Conservation (phyloP, 192 early-diverging fungal genomes). For the Mortierella hygrophila region DNA sequence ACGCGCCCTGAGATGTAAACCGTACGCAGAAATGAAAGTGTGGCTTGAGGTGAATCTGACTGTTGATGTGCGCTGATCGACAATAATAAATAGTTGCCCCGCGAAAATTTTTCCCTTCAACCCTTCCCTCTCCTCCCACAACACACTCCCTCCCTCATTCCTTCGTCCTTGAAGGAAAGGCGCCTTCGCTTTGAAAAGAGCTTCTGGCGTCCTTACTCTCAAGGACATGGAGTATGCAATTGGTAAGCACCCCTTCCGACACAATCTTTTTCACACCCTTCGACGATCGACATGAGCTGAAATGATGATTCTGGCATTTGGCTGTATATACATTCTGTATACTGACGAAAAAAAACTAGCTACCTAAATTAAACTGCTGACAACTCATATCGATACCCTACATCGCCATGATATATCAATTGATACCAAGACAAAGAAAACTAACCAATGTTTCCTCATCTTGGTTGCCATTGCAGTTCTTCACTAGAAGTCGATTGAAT, state of each 20-base stretch:
- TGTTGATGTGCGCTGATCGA: neutral
- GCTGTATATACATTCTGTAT: slow-evolving; percentile 55
- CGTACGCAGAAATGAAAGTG: neutral
- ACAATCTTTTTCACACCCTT: neutral
- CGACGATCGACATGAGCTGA: neutral
- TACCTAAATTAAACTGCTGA: slow-evolving; percentile 51
- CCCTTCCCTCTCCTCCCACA: slow-evolving; percentile 3
- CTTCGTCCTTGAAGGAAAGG: neutral
- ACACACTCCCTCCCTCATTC: neutral
- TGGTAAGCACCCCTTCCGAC: slow-evolving; percentile 12
- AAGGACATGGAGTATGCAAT: neutral
- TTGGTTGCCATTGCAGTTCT: neutral
- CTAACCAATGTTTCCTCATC: neutral
- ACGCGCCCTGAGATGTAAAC: neutral
- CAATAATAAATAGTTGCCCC: neutral
- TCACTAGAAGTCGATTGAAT: neutral
- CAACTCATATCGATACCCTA: slow-evolving; percentile 2
- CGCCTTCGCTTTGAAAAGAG: neutral
- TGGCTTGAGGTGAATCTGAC: neutral
- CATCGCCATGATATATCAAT: too few relatives aligned
- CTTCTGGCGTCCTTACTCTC: neutral
- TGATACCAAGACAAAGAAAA: too few relatives aligned
- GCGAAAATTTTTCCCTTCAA: slow-evolving; percentile 23
- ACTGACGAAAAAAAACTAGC: slow-evolving; percentile 59
- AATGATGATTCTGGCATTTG: slow-evolving; percentile 60